Percentiles rank a stretch among this genome's conserved stretches.
phyloP scores from a whole-genome alignment of 179 eudicot species.

The Nepenthes alata region DNA sequence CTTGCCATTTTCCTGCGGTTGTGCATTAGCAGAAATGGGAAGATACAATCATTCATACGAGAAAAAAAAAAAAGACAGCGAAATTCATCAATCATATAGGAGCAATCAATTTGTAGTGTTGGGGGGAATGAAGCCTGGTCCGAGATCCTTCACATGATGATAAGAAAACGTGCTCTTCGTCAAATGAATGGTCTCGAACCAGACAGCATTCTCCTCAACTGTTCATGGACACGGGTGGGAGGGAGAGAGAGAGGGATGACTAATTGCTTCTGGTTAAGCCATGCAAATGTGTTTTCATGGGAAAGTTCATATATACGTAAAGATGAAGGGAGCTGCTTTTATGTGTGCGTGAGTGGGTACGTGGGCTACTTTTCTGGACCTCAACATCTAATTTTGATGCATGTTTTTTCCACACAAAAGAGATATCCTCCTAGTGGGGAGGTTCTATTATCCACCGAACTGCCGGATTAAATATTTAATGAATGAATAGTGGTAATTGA shows the following conservation, averaged over 20 bases:
- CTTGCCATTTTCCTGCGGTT: no score
- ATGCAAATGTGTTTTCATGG: no score
- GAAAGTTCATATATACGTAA: no score
- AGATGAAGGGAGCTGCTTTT: constrained; percentile 1
- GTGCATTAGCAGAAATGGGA: no score
- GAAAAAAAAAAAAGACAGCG: background rate
- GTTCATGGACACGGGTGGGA: background rate
- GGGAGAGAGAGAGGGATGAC: no score
- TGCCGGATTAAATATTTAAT: no score
- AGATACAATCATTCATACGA: background rate
- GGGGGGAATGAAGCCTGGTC: constrained; percentile 59
- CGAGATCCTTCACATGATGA: constrained; percentile 16
- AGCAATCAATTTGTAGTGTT: constrained; percentile 7
- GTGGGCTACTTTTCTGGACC: no score
- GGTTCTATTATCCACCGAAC: no score
- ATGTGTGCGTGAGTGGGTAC: constrained; percentile 1
- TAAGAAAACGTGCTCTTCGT: background rate
- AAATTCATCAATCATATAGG: background rate
- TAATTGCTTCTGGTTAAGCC: no score
- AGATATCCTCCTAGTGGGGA: background rate
- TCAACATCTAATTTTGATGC: no score
- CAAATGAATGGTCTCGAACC: constrained; percentile 24
- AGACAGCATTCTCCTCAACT: constrained; percentile 36
- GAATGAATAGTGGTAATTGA: no score
- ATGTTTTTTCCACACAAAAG: constrained; percentile 1